Evolutionary conservation across 768 basidiomycete species (phyloP), one percentile per base, ranked within the genome.

Genomic region (Pulveroboletus sp.): DNA sequence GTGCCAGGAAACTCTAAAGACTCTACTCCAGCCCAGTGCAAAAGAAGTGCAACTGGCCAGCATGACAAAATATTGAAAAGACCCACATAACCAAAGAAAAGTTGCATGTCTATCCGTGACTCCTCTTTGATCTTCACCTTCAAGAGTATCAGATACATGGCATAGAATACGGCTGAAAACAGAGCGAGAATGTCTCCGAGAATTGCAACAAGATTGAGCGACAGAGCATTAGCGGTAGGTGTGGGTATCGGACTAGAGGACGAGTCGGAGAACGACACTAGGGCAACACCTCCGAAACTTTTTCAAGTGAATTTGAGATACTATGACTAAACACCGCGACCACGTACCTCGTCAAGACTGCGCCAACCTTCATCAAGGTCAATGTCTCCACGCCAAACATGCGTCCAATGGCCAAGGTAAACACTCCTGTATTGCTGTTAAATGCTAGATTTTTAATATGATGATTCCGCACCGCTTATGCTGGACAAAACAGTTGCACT

Each of bases 21-120:
- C 62, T 98, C 94, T 19, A 78, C 65, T 2, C 84, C 85, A 6
- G 81, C 70, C 31, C 82, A 64, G 63, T 97, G 90, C 34, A 98
- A 77, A 37, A 92, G 46, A 20, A 92, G 57, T 1, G 85, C 90
- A 11, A 92, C 67, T 0, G 92, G 91, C 82, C 90, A 88, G 50
- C 80, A 80, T 14, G 73, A 65, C 5, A 87, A 51, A 61, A 91
- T 81, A 65, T 90, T 95, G 73, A 90, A 90, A 13, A 92, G 70
- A 10, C 94, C 92, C 23, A 95, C 92, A 55, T 90, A 95, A 20
- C 94, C 94, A 60, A 97, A 94, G 73, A 97, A 94, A 24, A 94
- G 75, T 55, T 92, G 88, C 93, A 94, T 94, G 64, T 94, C 84
- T 57, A 94, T 79, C 45, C 91, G 78, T 5, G 87, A 86, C 61